Percentiles rank a stretch among this genome's conserved stretches.
These are phyloP conservation scores for Prunus mira DNA, from an alignment of 306 rosid genomes.

Conservation along the genomic window DNA sequence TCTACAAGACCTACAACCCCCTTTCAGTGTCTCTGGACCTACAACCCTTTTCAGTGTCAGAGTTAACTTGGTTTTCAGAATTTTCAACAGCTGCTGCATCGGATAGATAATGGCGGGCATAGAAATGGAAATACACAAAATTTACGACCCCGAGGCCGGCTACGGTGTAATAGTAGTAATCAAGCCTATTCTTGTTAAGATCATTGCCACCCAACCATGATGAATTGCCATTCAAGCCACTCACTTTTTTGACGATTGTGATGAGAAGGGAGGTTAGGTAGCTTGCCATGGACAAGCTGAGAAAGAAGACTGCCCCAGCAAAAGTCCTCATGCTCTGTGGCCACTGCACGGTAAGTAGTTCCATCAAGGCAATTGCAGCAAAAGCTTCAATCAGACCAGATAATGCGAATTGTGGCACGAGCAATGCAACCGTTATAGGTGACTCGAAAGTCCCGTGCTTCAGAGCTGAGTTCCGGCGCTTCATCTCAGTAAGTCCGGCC, in stretches of 20 bases:
- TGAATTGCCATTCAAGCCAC: slow-evolving; percentile 11
- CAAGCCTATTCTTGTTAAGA: slow-evolving; percentile 57
- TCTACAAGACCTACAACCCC: neutral
- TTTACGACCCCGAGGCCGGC: slow-evolving; percentile 38
- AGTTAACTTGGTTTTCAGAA: neutral
- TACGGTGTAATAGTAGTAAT: slow-evolving; percentile 51
- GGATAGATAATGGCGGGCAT: slow-evolving; percentile 31
- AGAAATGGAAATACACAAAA: slow-evolving; percentile 40
- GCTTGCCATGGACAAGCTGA: slow-evolving; percentile 43
- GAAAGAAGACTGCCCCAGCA: slow-evolving; percentile 58
- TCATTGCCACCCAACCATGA: slow-evolving; percentile 62
- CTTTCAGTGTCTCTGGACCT: neutral
- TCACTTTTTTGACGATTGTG: slow-evolving; percentile 13
- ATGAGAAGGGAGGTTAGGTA: slow-evolving; percentile 36
- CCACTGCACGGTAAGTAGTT: slow-evolving; percentile 46
- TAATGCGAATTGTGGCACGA: slow-evolving; percentile 52
- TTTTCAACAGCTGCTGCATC: slow-evolving; percentile 6
- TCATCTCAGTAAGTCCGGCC: slow-evolving; percentile 37
- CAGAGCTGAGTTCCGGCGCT: slow-evolving; percentile 35
- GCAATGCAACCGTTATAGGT: slow-evolving; percentile 32
- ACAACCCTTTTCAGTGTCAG: neutral
- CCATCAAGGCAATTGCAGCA: slow-evolving; percentile 61
- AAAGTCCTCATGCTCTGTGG: slow-evolving; percentile 61
- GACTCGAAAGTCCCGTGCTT: slow-evolving; percentile 30
- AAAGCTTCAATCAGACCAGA: slow-evolving; percentile 54